Evolutionary conservation across 768 basidiomycete species (phyloP), one percentile per base, ranked within the genome.

Genomic region (Lentinus tigrinus): DNA sequence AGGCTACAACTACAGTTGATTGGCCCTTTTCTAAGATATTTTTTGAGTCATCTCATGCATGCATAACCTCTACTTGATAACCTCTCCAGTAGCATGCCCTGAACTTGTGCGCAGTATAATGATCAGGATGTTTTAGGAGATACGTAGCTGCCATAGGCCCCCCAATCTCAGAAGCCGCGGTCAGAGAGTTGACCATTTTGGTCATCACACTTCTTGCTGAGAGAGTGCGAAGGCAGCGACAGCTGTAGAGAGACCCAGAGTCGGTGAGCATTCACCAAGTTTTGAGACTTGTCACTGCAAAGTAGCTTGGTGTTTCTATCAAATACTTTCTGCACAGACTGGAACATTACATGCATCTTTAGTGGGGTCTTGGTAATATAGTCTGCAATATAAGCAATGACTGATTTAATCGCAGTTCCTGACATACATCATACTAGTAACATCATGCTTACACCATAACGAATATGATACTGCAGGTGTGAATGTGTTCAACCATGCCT

Each of bases 121-220:
- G 63, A 43, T 64, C 63, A 7, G 57, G 57, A 28, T 55, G 54
- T 14, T 54, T 57, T 4, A 62, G 49, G 11, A 64, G 23, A 39
- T 64, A 51, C 52, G 43, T 53, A 21, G 56, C 57, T 34, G 56
- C 50, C 60, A 64, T 64, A 7, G 60, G 63, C 9, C 55, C 60
- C 4, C 60, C 57, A 34, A 57, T 57, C 37, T 63, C 55, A 40
- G 26, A 28, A 11, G n/a, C 13, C 5, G 50, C 49, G 10, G 58
- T 60, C 3, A 54, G 21, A 4, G 54, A 27, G 38, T 55, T 55
- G 31, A 55, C 54, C 16, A 47, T 40, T 8, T 56, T 56, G 6
- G 55, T 56, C 23, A 56, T 49, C 1, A 56, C n/a, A 2, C 21
- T 38, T n/a, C 28, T 19, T 4, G 55, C 47, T n/a, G n/a, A n/a